Base-by-base conservation (phyloP, 257 asterid genomes). In the Solanum raphanifolium region DNA sequence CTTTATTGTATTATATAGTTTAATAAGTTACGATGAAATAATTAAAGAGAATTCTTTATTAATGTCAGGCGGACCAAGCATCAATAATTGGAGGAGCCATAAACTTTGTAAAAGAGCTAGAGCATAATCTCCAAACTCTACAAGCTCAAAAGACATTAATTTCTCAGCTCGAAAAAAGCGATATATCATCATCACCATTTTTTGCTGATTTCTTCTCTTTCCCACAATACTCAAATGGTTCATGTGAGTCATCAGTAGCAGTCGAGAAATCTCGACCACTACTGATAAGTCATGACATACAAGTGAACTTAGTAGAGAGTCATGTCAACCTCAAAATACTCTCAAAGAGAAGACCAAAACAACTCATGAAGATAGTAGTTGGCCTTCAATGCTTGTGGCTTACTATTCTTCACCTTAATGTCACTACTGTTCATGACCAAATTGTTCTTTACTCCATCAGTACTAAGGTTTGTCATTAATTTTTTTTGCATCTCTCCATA, bases 41-140 rank as follows among this genome's bases (percentile, higher is more conserved):
- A 58, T 58, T 20, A 55, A 7, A 55, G 11, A 3, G n/a, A 52
- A 52, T 18, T 52, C 4, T 55, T 7, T 55, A 55, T 58, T 20
- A 58, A 3, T 83, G 35, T 35, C 90, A 96, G 98, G 98, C 97
- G 15, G 98, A 96, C 91, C 99, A 96, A 91, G 99, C 99, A 78
- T 96, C 98, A 69, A 96, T 94, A 21, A 93, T 95, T 38, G 98
- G 94, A 7, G 98, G 98, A 29, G 98, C 98, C 29, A 96, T 96
- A 15, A 94, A 96, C 29, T 96, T 88, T 46, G 97, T 95, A 74
- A 96, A 95, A 89, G 97, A 96, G 87, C 94, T 96, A 0, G 99
- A 96, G 76, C 98, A 95, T 58, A 93, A 92, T n/a, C 93, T 93
- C 66, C 96, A 93, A 91, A 90, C 87, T 74, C 90, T 92, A 35